Base-by-base conservation (phyloP, 495 filamentous ascomycete species). In the Neurospora discreta region DNA sequence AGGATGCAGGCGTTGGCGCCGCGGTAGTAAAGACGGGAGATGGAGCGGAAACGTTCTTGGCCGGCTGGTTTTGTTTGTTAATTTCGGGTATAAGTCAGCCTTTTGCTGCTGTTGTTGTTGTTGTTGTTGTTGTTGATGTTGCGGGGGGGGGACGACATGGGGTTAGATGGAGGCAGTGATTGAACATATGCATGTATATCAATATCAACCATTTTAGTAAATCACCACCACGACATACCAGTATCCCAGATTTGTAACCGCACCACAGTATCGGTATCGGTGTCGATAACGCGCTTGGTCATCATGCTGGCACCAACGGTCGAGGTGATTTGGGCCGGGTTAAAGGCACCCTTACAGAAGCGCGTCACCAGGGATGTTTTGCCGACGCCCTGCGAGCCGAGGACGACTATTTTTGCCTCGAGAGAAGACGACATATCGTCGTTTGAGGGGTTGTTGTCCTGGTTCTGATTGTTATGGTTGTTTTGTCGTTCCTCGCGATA, bases 301-400 rank as follows among this genome's bases (percentile, higher is more conserved):
- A 97, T 87, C 81, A 98, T 98, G 74, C 91, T 94, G 26, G 95
- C 95, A 81, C 95, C 95, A 75, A 98, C 90, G 43, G 95, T 99
- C 20, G 92, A 93, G 6, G 87, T 88, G 18, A 90, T 88, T 68
- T 87, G 88, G 5, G 88, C 85, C 78, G 78, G 92, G 83, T 86
- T 84, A 78, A 95, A 97, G 70, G 89, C 85, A 73, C 92, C 91
- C 74, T 91, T 91, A 78, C 94, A 89, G 79, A 91, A 97, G 74
- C 94, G 91, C 75, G 91, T 90, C 20, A 97, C 92, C 18, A 99
- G 88, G 43, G 91, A 93, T 15, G 95, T 98, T 84, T 99, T 99
- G 78, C 95, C 95, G 68, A 97, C 95, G 80, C 94, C 93, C 85
- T 95, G 93, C 69, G 92, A 88, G 81, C 93, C 93, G 60, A 97